Evolutionary conservation across 345 rosid genomes (phyloP).

Genomic region (Gossypium longicalyx): DNA sequence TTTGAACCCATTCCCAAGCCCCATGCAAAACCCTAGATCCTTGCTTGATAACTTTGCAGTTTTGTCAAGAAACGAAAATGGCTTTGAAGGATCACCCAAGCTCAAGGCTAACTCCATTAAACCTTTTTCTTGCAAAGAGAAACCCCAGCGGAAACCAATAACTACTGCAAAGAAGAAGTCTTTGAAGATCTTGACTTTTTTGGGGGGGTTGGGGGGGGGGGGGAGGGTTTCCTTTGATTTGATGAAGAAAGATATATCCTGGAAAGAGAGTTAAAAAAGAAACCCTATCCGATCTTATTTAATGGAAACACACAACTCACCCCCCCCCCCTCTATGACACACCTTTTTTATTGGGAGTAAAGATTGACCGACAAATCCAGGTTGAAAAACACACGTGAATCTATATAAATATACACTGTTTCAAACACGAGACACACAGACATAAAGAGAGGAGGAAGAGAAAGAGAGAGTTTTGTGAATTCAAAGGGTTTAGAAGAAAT

Average conservation of each 20-base stretch:
- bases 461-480: background rate
- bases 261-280: conserved; percentile 1
- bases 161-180: background rate
- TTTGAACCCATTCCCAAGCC: conserved; percentile 36
- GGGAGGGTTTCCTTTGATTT: background rate
- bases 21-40: conserved; percentile 70
- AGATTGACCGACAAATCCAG: conserved; percentile 65
- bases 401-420: conserved; percentile 43
- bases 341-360: conserved; percentile 19
- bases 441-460: conserved; percentile 17
- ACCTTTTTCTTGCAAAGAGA: background rate
- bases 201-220: background rate
- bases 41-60: conserved; percentile 32
- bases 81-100: conserved; percentile 65
- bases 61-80: conserved; percentile 57
- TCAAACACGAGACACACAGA: conserved; percentile 32
- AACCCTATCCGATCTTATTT: conserved; percentile 6
- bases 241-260: conserved; percentile 3
- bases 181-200: background rate
- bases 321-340: conserved; percentile 1
- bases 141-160: background rate
- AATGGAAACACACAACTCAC: conserved; percentile 12
- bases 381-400: conserved; percentile 79
- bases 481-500: background rate
- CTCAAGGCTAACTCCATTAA: conserved; percentile 85